Base-by-base conservation (phyloP, 1,284 basidiomycete species). In the Pisolithus thermaeus region DNA sequence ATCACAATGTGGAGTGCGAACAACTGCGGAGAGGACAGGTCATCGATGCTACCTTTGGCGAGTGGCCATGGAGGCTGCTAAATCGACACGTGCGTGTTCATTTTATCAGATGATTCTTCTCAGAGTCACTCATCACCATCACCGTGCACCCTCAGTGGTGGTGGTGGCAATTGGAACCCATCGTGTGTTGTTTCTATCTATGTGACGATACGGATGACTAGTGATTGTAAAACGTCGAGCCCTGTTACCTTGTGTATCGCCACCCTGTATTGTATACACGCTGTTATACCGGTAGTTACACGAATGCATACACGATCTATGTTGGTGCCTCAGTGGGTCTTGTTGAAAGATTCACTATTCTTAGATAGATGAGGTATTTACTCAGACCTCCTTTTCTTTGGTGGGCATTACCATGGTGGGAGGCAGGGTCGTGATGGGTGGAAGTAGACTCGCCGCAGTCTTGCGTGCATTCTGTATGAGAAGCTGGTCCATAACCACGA, bases 401-500 rank as follows among this genome's bases (percentile, higher is more conserved):
- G 50, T 36, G 8, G 81, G 83, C 64, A 87, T 75, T 25, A 86
- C 74, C 88, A 91, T 97, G 8, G 91, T 91, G 1, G 88, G 87
- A 6, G 93, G 94, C 23, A 96, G 77, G 16, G 89, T 91, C 25
- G 83, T 88, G 61, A 95, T 78, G 11, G 87, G 76, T 12, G 93
- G 90, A 12, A 90, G 75, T 35, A 86, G 70, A 32, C 75, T 60
- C 1, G 80, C 76, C 4, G 93, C 80, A 2, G 83, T 74, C 62
- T 77, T 77, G 52, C 94, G 82, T 18, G 92, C 78, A 60, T 92
- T 89, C 72, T 97, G 94, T 54, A 90, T 83, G 43, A 97, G 77
- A 53, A 96, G 73, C 61, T 87, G 80, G 68, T 99, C 97, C 87
- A 99, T 94, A 60, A 97, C 78, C 55, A 97, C 95, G 42, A 99